A percentile compares a stretch with the other conserved stretches of the same genome.
These are phyloP conservation scores for Suhomyces vadensis DNA, from an alignment of 805 yeast species.

Conservation along the genomic window DNA sequence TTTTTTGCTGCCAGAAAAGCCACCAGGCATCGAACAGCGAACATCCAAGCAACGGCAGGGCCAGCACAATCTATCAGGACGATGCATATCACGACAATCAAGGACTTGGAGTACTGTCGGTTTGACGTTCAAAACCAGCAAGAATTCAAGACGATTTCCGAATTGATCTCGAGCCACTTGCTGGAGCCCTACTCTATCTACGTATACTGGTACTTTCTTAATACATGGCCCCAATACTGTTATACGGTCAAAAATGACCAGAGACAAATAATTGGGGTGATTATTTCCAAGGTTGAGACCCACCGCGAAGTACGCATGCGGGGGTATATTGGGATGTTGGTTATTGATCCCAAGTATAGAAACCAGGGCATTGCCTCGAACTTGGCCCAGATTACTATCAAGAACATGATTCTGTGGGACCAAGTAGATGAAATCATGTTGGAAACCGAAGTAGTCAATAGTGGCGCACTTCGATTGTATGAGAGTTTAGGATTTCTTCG, in stretches of 20 bases:
- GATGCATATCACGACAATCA: slow-evolving; percentile 15
- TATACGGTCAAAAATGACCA: slow-evolving; percentile 51
- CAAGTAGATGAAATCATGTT: slow-evolving; percentile 87
- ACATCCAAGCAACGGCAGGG: too few relatives aligned
- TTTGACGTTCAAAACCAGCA: slow-evolving; percentile 23
- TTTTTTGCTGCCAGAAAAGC: background rate
- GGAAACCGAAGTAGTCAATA: slow-evolving; percentile 87
- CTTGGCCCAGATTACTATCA: slow-evolving; percentile 62
- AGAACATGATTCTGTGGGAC: slow-evolving; percentile 57
- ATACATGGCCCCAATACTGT: slow-evolving; percentile 88
- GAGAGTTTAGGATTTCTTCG: slow-evolving; percentile 76
- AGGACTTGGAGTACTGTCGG: slow-evolving; percentile 22
- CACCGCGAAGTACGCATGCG: slow-evolving; percentile 74
- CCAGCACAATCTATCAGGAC: background rate
- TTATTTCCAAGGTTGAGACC: slow-evolving; percentile 76
- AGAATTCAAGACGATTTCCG: slow-evolving; percentile 53
- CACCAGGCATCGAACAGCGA: too few relatives aligned
- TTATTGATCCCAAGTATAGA: slow-evolving; percentile 69
- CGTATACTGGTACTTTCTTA: slow-evolving; percentile 86
- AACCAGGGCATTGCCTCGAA: slow-evolving; percentile 81
- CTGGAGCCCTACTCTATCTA: slow-evolving; percentile 94
- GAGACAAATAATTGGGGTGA: slow-evolving; percentile 65
- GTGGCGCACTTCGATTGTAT: slow-evolving; percentile 66
- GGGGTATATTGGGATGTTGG: slow-evolving; percentile 97
- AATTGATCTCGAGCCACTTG: slow-evolving; percentile 67